Evolutionary conservation across 2,329 filamentous ascomycete genomes (phyloP), one percentile per base, ranked within the genome.

Genomic region (Fusarium albidum): DNA sequence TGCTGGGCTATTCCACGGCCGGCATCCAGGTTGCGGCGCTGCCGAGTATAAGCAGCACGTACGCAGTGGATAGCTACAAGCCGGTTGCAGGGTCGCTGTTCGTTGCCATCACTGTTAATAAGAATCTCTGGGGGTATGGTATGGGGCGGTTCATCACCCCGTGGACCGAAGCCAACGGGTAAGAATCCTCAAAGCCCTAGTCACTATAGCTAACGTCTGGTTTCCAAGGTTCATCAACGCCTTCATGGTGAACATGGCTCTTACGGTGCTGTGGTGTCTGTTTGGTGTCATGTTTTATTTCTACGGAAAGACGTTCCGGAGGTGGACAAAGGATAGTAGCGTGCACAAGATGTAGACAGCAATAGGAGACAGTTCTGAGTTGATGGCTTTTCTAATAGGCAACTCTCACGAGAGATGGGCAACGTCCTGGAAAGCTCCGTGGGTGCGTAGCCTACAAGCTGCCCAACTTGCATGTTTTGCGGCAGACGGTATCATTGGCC

Each of bases 51-150:
- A 77, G 75, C 5, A 81, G 75, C 28, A 84, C 75, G 3, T 87
- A 87, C 63, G 82, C 83, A 0, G 79, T 88, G 13, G 85, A 88
- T 67, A 81, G 78, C 49, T 88, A 88, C 69, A 88, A 87, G 70
- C 64, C 14, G 49, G 42, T 48, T n/a, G n/a, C n/a, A n/a, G n/a
- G n/a, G n/a, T n/a, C n/a, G n/a, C n/a, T 55, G n/a, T 55, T 55
- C 14, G 52, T 55, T 12, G 52, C 52, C 17, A 51, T 55, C 15
- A 52, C 52, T 26, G 52, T 55, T 6, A 55, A 55, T 7, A 55
- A 55, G 47, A 55, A 55, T 21, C 42, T 55, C 11, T 55, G 48
- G 52, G 52, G 52, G 3, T 55, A 55, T 12, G 52, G 52, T 1
- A 55, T 55, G 52, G 52, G 52, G 3, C 35, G 37, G 9, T 55